These are phyloP conservation scores for Kernera saxatilis DNA, from an alignment of 345 rosid genomes.

Conservation along the genomic window DNA sequence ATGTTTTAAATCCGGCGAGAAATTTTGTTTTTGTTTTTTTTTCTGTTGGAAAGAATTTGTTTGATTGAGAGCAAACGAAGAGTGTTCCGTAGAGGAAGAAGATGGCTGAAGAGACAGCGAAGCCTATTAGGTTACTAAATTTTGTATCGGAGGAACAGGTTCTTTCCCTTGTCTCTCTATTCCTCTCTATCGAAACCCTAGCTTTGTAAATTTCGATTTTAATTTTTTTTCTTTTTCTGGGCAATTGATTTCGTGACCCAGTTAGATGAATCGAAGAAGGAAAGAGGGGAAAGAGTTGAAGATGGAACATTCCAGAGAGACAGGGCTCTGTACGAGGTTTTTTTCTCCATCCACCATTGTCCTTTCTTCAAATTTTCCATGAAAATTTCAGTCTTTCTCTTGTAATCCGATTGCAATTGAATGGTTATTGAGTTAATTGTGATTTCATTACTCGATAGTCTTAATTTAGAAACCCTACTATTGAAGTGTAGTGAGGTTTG, in stretches of 20 bases:
- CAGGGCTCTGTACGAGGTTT: constrained; percentile 77
- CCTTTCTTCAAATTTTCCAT: neutral
- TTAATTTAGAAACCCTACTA: neutral
- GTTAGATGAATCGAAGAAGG: constrained; percentile 79
- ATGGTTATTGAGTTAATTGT: neutral
- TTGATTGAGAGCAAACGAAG: neutral
- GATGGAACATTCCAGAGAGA: constrained; percentile 97
- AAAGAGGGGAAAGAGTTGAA: constrained; percentile 87
- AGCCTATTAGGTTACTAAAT: constrained; percentile 68
- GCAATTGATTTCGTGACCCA: constrained; percentile 25
- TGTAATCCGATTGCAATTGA: neutral
- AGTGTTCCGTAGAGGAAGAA: constrained; percentile 1
- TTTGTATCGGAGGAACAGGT: constrained; percentile 93
- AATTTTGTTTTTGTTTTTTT: too few relatives aligned
- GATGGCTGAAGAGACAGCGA: constrained; percentile 66
- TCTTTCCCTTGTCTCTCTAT: neutral
- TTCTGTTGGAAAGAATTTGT: neutral
- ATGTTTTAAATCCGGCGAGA: neutral
- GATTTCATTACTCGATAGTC: neutral
- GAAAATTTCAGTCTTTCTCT: neutral
- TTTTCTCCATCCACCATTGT: neutral
- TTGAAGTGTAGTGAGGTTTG: neutral
- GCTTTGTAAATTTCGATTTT: neutral
- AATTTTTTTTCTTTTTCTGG: neutral
- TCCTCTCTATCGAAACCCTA: neutral